Evolutionary conservation across 305 asterid genomes (phyloP).

Genomic region (Caryopteris hybrid): DNA sequence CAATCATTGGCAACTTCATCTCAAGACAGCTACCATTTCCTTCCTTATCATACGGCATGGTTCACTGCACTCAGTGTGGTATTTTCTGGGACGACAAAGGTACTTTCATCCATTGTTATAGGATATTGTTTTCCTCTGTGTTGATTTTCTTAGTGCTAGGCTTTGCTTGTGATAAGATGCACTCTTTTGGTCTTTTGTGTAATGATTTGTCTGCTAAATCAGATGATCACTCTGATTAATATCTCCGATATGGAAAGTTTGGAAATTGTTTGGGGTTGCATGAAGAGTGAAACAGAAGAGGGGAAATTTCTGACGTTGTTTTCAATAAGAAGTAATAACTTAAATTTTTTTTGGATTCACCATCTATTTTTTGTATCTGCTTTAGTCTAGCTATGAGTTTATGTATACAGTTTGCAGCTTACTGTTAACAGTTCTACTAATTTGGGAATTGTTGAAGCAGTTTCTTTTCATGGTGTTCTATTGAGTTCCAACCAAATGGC

Average conservation of each 20-base stretch:
- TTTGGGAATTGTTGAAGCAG: background rate
- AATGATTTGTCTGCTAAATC: background rate
- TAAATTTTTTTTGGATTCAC: background rate
- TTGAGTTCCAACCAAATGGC: background rate
- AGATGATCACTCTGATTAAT: background rate
- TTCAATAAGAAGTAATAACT: background rate
- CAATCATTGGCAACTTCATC: constrained; percentile 77
- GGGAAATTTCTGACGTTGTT: background rate
- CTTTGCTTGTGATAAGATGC: background rate
- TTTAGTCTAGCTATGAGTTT: background rate
- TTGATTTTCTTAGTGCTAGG: background rate
- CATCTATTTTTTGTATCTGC: background rate
- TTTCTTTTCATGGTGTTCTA: background rate
- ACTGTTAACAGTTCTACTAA: background rate
- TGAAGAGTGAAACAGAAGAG: background rate
- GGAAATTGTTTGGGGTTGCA: background rate
- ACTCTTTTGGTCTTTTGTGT: background rate
- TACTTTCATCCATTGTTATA: constrained; percentile 22
- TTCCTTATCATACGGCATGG: constrained; percentile 89
- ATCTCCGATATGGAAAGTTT: background rate
- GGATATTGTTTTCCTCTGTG: constrained; percentile 4
- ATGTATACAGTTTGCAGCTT: background rate
- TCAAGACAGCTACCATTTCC: constrained; percentile 89
- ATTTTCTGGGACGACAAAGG: constrained; percentile 93
- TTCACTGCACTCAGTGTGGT: constrained; percentile 95